Base-by-base conservation (phyloP, 1,284 basidiomycete genomes). In the Trametes hirsuta region DNA sequence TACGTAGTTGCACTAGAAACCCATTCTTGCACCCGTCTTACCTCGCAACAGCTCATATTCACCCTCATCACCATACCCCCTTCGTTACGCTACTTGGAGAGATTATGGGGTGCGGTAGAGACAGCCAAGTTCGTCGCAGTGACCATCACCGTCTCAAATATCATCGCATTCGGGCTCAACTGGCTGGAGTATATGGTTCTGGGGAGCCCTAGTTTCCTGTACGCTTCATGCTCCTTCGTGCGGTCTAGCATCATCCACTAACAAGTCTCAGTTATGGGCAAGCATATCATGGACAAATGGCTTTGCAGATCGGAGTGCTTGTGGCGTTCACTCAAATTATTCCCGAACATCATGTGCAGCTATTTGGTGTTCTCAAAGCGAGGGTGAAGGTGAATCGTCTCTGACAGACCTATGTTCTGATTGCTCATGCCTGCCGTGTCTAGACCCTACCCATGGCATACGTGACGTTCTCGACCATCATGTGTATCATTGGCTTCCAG, bases 281-380 rank as follows among this genome's bases (percentile, higher is more conserved):
- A 79, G 84, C 87, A 49, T 98, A 96, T 74, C 94, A 94, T 70
- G 97, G 97, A 25, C 87, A 96, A 74, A 93, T 93, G 81, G 92
- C 94, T 2, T 79, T 99, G n/a, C 94, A 97, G 71, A 89, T 89
- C 49, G 93, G 87, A 4, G 84, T 97, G 65, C 82, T 99, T 40
- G 97, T 99, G 55, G 97, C 95, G 10, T 97, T 98, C 76, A 98
- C 95, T 2, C 97, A 99, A 74, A 78, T 97, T 58, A 98, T 98
- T 66, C 97, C 97, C 25, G 97, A 99, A 74, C 95, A 99, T 70
- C 96, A 98, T 75, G 88, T 99, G 6, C 97, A 98, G 73, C 71
- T 98, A 14, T 83, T 98, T 65, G 94, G 95, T 40, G 78, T 93
- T 36, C 72, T 97, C 67, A 95, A 90, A 72, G 83, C 91, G 48